These are phyloP conservation scores for Pilatotrama ljubarskyi DNA, from an alignment of 768 basidiomycete genomes.

Conservation along the genomic window DNA sequence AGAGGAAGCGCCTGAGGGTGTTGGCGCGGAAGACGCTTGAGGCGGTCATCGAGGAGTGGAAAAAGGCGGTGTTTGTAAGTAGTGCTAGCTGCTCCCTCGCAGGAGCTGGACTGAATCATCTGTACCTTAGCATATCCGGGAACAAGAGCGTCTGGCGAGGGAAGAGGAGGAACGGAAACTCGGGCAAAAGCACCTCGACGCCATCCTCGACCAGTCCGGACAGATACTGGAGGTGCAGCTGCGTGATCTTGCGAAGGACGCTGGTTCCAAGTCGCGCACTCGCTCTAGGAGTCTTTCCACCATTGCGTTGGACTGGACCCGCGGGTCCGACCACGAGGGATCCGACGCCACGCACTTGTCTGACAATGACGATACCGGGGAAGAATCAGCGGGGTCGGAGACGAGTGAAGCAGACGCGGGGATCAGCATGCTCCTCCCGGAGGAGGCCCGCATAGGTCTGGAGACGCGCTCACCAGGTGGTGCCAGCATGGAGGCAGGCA, in stretches of 20 bases:
- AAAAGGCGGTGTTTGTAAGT: conserved; percentile 81
- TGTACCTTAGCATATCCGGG: conserved; percentile 63
- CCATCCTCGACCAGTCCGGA: conserved; percentile 86
- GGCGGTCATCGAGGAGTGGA: conserved; percentile 79
- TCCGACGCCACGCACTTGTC: conserved; percentile 31
- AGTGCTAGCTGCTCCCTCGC: neutral
- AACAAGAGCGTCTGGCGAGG: conserved; percentile 58
- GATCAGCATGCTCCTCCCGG: conserved; percentile 13
- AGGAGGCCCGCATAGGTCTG: neutral
- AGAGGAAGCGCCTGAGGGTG: conserved; percentile 65
- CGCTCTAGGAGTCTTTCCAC: conserved; percentile 49
- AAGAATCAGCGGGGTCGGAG: conserved; percentile 26
- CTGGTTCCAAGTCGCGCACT: conserved; percentile 47
- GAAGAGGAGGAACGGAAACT: conserved; percentile 78
- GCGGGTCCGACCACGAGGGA: conserved; percentile 32
- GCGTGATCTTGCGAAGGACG: conserved; percentile 48
- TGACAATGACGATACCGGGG: conserved; percentile 32
- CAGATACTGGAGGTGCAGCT: conserved; percentile 85
- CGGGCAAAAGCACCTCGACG: conserved; percentile 86
- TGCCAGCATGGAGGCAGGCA: neutral
- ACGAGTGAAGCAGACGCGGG: conserved; percentile 2
- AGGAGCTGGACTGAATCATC: neutral
- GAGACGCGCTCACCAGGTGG: neutral
- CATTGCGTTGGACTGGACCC: conserved; percentile 22
- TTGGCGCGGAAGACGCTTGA: conserved; percentile 74